phyloP scores from a whole-genome alignment of 371 early-diverging fungal genomes.

The Sporodiniella umbellata region DNA sequence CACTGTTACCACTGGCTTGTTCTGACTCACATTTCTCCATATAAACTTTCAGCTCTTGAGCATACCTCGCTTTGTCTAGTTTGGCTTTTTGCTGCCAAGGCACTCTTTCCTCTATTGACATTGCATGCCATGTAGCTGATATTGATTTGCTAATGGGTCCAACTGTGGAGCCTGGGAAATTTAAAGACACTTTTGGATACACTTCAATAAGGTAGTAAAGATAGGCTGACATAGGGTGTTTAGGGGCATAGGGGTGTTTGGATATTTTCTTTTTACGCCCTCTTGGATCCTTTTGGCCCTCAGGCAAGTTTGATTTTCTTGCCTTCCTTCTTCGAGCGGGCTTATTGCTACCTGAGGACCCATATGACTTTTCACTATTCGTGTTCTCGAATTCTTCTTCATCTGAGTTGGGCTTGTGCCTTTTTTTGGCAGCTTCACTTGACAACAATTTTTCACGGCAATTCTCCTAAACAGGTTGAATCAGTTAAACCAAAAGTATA shows the following conservation, averaged over 20 bases:
- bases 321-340: slow-evolving; percentile 1
- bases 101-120: slow-evolving; percentile 53
- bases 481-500: too few species aligned
- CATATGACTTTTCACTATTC: not conserved
- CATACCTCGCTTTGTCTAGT: slow-evolving; percentile 74
- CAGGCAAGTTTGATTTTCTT: slow-evolving; percentile 7
- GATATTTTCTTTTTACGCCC: slow-evolving; percentile 66
- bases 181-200: slow-evolving; percentile 17
- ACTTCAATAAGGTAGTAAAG: slow-evolving; percentile 62
- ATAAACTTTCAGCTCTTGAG: slow-evolving; percentile 65
- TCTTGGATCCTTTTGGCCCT: slow-evolving; percentile 43
- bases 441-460: slow-evolving; percentile 49
- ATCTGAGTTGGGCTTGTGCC: not conserved
- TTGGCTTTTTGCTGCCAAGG: slow-evolving; percentile 70
- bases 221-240: slow-evolving; percentile 80
- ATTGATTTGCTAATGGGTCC: slow-evolving; percentile 72
- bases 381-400: not conserved
- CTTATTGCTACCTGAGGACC: not conserved
- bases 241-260: slow-evolving; percentile 72
- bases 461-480: too few species aligned
- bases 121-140: slow-evolving; percentile 61
- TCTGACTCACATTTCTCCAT: slow-evolving; percentile 23
- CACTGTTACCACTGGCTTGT: not conserved
- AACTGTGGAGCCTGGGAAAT: slow-evolving; percentile 60
- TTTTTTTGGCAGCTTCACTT: slow-evolving; percentile 17